Evolutionary conservation across 2,329 filamentous ascomycete species (phyloP), one percentile per base, ranked within the genome.

Genomic region (Phialophora expanda): DNA sequence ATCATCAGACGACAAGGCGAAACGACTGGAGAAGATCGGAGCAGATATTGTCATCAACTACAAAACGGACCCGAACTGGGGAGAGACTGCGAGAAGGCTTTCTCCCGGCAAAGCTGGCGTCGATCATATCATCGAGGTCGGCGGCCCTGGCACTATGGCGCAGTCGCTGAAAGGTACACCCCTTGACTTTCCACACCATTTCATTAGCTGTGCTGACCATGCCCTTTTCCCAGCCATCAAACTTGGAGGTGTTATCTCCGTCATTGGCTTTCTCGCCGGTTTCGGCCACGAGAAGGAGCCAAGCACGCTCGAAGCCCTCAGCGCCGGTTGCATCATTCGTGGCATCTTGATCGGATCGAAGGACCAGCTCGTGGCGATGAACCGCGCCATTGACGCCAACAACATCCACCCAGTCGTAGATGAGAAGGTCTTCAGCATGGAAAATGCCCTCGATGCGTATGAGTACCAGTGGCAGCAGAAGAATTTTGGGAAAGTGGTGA

Each of bases 111-210:
- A 83, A 17, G 72, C 71, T 1, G 89, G 89, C 12, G 84, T 89
- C 7, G 84, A 90, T 71, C 81, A 88, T 66, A 78, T 91, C 46
- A 73, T 90, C 46, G 89, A 91, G 71, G 84, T 90, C n/a, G 89
- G 86, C 12, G 89, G 89, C 0, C 80, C 85, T 0, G 82, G 80
- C n/a, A 90, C 87, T 0, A 81, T 90, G 69, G 71, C 78, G 2
- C 81, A 89, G 73, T 83, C 81, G 2, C 76, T 89, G 48, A 82
- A 79, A 66, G 65, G 64, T 63, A 17, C 56, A 59, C 22, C 2
- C 5, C 38, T 1, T 44, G 14, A n/a, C 38, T 17, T 12, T 14
- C 6, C 46, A 17, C 57, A 6, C 20, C 41, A 17, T 63, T 28
- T 55, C 32, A 14, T 26, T 4, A n/a, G 17, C 44, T 20, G 11